Base-by-base conservation (phyloP, 2,329 filamentous ascomycete genomes). In the Ambrosiella cleistominuta region DNA sequence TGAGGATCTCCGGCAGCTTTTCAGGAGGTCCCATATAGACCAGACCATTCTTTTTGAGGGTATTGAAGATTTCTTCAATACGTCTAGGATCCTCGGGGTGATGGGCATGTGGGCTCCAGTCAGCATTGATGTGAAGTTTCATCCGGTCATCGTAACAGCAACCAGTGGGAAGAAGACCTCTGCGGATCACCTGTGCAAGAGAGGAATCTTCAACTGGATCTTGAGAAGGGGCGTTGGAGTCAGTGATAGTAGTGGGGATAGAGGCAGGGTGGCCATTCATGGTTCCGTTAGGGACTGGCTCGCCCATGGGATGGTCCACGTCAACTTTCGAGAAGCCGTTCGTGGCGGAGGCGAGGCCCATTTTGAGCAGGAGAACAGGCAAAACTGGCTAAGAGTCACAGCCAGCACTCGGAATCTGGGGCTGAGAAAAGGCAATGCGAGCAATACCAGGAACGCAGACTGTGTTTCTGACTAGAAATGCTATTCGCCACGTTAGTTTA, bases 51-150 rank as follows among this genome's bases (percentile, higher is more conserved):
- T 83, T 78, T 67, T 86, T 88, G 64, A 98, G 85, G 44, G 87
- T 87, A 64, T 87, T 85, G 76, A 93, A 95, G 64, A 98, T 98
- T 65, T 87, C 85, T 65, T 90, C 87, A 61, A 98, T 96, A 12
- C 93, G 82, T 36, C 88, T 78, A 1, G 93, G 93, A 65, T 98
- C 93, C 69, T 98, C 93, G 0, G 93, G 93, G 66, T 98, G 93
- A 56, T 94, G 84, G 19, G 91, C 85, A 53, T 82, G 79, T 1
- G 78, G 76, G 15, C 78, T 80, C 66, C 81, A 84, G 67, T 88
- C 83, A 13, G 87, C 82, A 67, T 96, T 95, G 57, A 89, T 86
- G 68, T 98, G 93, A 61, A 94, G 85, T 61, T 93, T 88, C 93
- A 98, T 98, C 38, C 91, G 82, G 59, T 88, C 83, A 71, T 98